Conservation (phyloP, 2,329 filamentous ascomycete species). For the Decorospora gaudefroyi region DNA sequence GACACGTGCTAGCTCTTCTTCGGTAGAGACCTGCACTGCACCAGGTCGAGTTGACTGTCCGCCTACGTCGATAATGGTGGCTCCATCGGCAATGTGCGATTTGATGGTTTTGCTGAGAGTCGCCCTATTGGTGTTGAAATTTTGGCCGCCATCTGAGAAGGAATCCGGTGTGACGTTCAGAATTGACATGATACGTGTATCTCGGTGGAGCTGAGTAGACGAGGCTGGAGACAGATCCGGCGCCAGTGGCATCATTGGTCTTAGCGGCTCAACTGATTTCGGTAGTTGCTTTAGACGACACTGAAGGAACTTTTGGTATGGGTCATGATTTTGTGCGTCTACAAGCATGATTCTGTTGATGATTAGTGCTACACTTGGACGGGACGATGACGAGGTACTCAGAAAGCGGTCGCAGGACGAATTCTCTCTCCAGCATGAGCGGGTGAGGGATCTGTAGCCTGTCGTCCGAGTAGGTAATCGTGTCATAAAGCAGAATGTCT, state of each 20-base stretch:
- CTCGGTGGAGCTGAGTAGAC: slow-evolving; percentile 26
- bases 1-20: slow-evolving; percentile 77
- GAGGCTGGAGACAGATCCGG: slow-evolving; percentile 40
- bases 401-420: slow-evolving; percentile 84
- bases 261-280: slow-evolving; percentile 43
- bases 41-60: slow-evolving; percentile 90
- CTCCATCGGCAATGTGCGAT: slow-evolving; percentile 68
- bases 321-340: slow-evolving; percentile 50
- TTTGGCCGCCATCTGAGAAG: slow-evolving; percentile 85
- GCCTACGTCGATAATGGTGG: slow-evolving; percentile 86
- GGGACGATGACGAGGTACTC: slow-evolving; percentile 61
- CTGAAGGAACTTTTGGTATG: slow-evolving; percentile 42
- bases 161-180: slow-evolving; percentile 95
- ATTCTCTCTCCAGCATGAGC: slow-evolving; percentile 86
- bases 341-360: slow-evolving; percentile 33
- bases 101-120: slow-evolving; percentile 63
- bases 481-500: slow-evolving; percentile 83
- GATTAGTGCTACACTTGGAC: slow-evolving; percentile 14
- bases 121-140: slow-evolving; percentile 48
- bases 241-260: slow-evolving; percentile 47
- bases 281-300: slow-evolving; percentile 46
- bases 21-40: slow-evolving; percentile 67
- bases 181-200: slow-evolving; percentile 88
- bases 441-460: slow-evolving; percentile 84
- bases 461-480: slow-evolving; percentile 66